Base-by-base conservation (phyloP, 2,329 filamentous ascomycete species). In the Anthostomella pinea region DNA sequence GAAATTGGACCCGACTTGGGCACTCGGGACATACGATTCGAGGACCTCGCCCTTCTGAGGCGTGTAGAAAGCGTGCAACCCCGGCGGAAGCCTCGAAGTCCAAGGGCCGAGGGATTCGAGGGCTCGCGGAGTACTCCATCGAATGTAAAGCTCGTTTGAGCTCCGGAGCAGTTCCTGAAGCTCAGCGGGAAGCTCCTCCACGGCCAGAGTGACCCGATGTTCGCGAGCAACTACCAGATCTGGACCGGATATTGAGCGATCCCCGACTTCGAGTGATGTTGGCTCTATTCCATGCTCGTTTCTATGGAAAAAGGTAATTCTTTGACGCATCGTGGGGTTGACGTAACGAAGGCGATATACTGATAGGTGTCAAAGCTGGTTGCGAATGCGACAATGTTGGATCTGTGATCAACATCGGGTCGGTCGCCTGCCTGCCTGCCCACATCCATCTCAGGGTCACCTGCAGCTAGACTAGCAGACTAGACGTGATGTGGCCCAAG, bases 21-120 rank as follows among this genome's bases (percentile, higher is more conserved):
- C 11, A 7, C 11, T 9, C 18, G 38, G 33, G 34, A 44, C 42
- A 22, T 38, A 41, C 31, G 33, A 38, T 15, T 45, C 54, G 39
- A 45, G 59, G 52, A 49, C 52, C 14, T 57, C 47, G 18, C 46
- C 49, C 29, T 45, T 46, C 7, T 51, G 57, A 1, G 85, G 84
- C 0, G 83, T 85, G 57, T 83, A 89, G 52, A 85, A 85, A 17
- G 89, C 69, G 67, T 96, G 89, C 15, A 97, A 67, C 3, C 91
- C 91, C 1, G 90, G 82, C 2, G 87, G 81, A 10, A 89, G 63
- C 40, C 85, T 77, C 33, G 88, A 88, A 27, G 77, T 69, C 53
- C 93, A 83, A 2, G 90, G 90, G 24, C 81, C 72, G 28, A 83
- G 67, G 1, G 75, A 68, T 24, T 75, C 66, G 57, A 82, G 83